Evolutionary conservation across 2,329 filamentous ascomycete species (phyloP).

Genomic region (Microdochium trichocladiopsis): DNA sequence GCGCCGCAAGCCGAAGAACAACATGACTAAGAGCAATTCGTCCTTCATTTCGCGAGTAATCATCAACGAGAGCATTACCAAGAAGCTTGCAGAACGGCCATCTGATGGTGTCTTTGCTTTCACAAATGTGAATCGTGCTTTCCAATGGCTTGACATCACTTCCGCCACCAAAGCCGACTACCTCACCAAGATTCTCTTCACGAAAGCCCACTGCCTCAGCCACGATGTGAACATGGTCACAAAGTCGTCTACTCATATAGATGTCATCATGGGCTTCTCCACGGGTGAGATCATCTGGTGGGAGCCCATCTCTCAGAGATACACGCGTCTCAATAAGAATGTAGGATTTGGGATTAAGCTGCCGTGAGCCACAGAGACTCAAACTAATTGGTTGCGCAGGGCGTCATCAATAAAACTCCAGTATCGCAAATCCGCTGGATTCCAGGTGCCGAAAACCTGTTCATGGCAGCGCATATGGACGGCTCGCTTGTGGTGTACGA

Average conservation of each 20-base stretch:
- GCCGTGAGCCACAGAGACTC: neutral
- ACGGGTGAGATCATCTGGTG: conserved; percentile 98
- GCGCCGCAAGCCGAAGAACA: conserved; percentile 91
- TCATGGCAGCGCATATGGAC: conserved; percentile 87
- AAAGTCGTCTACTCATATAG: conserved; percentile 72
- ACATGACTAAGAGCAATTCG: conserved; percentile 96
- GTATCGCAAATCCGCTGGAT: conserved; percentile 90
- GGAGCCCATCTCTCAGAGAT: conserved; percentile 93
- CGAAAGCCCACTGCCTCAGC: conserved; percentile 89
- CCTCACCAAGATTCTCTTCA: conserved; percentile 92
- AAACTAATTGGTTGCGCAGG: conserved; percentile 35
- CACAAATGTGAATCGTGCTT: conserved; percentile 90
- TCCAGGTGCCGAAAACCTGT: conserved; percentile 86
- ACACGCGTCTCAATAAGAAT: conserved; percentile 94
- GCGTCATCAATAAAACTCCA: conserved; percentile 78
- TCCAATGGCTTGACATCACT: conserved; percentile 91
- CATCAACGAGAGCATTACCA: conserved; percentile 72
- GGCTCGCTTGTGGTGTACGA: conserved; percentile 90
- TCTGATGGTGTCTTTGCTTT: conserved; percentile 81
- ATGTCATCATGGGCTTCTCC: conserved; percentile 92
- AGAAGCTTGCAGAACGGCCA: conserved; percentile 72
- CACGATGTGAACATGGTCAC: conserved; percentile 86
- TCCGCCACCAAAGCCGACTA: conserved; percentile 77
- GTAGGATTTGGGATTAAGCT: conserved; percentile 33
- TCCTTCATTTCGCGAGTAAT: conserved; percentile 98